Conservation (phyloP, 768 basidiomycete genomes). For the Leccinum rimulosum region DNA sequence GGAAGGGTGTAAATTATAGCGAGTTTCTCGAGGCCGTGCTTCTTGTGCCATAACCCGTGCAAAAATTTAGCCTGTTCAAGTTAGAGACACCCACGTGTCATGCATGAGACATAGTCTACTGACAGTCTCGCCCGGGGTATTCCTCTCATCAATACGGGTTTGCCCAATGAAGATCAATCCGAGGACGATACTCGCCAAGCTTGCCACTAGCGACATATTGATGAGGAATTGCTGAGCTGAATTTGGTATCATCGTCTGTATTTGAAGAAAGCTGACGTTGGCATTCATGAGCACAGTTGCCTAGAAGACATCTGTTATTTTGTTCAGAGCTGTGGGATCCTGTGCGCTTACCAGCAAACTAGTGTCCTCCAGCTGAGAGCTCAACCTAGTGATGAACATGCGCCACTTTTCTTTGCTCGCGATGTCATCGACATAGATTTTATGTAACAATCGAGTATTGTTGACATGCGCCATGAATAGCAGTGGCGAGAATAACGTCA, state of each 20-base stretch:
- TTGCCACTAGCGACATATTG: conserved; percentile 43
- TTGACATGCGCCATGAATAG: conserved; percentile 51
- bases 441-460: conserved; percentile 44
- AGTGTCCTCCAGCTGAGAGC: conserved; percentile 49
- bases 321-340: not conserved
- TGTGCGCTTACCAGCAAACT: conserved; percentile 46
- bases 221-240: conserved; percentile 37
- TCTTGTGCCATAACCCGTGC: conserved; percentile 19
- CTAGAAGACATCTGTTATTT: conserved; percentile 28
- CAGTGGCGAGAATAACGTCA: conserved; percentile 38
- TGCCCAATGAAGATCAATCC: conserved; percentile 42
- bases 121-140: conserved; percentile 13
- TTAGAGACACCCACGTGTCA: not conserved
- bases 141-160: conserved; percentile 33
- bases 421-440: conserved; percentile 49
- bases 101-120: conserved; percentile 33
- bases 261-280: conserved; percentile 58
- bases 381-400: conserved; percentile 41
- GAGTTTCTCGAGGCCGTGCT: conserved; percentile 46
- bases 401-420: conserved; percentile 43
- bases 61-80: conserved; percentile 14
- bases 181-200: conserved; percentile 42
- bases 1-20: conserved; percentile 55
- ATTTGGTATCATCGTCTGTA: conserved; percentile 31
- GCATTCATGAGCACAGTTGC: conserved; percentile 56